phyloP scores from a whole-genome alignment of 129 eudicot species.

The Erigeron canadensis region DNA sequence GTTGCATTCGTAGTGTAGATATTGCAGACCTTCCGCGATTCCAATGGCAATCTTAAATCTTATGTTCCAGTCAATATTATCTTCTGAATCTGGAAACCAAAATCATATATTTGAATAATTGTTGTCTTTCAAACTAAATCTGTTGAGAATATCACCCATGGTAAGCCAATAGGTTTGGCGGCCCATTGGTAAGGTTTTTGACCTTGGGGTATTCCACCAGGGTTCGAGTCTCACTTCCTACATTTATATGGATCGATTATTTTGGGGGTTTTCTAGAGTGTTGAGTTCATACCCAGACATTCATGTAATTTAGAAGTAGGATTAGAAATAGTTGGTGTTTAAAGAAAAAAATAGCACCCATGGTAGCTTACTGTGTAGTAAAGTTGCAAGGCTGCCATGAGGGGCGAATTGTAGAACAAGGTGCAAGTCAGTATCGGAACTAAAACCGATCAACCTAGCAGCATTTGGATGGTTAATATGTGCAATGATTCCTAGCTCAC shows the following conservation, averaged over 20 bases:
- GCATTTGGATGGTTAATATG: conserved; percentile 84
- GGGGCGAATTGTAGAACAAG: conserved; percentile 68
- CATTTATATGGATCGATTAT: too few relatives aligned
- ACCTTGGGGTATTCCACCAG: too few relatives aligned
- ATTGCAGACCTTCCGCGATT: conserved; percentile 66
- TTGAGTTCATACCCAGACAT: too few relatives aligned
- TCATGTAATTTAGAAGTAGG: too few relatives aligned
- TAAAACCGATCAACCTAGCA: conserved; percentile 66
- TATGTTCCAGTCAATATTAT: conserved; percentile 51
- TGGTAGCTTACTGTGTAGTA: conserved; percentile 52
- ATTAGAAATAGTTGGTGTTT: too few relatives aligned
- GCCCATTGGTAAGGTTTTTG: too few relatives aligned
- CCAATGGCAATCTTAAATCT: conserved; percentile 65
- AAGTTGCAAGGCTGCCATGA: conserved; percentile 64
- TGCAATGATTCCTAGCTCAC: conserved; percentile 88
- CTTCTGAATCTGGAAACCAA: conserved; percentile 37
- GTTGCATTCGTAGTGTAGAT: conserved; percentile 62
- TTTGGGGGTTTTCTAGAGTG: too few relatives aligned
- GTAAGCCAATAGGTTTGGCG: too few relatives aligned
- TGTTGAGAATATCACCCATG: too few relatives aligned
- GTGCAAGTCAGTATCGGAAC: conserved; percentile 52
- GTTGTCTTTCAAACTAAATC: not conserved
- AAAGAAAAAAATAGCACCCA: not conserved
- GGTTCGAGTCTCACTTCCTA: too few relatives aligned
- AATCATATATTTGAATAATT: not conserved